Conservation (phyloP, 163 green algal genomes). For the Chlorella variabilis region DNA sequence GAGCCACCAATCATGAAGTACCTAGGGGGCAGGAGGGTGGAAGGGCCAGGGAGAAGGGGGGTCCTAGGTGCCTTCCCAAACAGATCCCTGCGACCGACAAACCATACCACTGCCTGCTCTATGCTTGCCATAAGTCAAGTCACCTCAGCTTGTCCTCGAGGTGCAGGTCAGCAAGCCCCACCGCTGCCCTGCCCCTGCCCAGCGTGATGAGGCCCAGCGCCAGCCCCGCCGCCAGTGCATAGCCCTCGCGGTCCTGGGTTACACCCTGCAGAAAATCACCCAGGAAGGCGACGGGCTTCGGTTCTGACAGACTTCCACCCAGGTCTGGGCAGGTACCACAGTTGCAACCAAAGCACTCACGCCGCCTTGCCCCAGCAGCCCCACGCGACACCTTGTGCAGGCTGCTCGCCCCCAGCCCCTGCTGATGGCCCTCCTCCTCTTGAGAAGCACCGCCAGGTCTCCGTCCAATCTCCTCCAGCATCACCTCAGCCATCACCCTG, state of each 20-base stretch:
- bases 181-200: constrained; percentile 66
- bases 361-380: too few species aligned
- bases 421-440: constrained; percentile 11
- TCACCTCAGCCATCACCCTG: constrained; percentile 85
- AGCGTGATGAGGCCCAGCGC: constrained; percentile 92
- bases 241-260: constrained; percentile 86
- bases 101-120: too few species aligned
- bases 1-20: constrained; percentile 75
- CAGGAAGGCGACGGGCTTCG: too few species aligned
- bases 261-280: constrained; percentile 47
- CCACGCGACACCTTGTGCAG: constrained; percentile 29
- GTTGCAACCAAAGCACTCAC: too few species aligned
- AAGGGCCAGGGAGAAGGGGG: not conserved
- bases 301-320: too few species aligned
- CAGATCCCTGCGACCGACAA: too few species aligned
- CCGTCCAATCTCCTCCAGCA: constrained; percentile 87
- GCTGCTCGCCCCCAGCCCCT: constrained; percentile 1
- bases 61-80: too few species aligned
- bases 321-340: too few species aligned
- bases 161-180: constrained; percentile 81
- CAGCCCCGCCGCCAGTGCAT: constrained; percentile 89
- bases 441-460: constrained; percentile 52
- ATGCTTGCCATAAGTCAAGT: too few species aligned
- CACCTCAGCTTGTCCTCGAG: constrained; percentile 80
- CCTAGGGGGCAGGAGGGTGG: constrained; percentile 29